Conservation (phyloP, 2,329 filamentous ascomycete genomes). For the Pseudomassariella vexata region DNA sequence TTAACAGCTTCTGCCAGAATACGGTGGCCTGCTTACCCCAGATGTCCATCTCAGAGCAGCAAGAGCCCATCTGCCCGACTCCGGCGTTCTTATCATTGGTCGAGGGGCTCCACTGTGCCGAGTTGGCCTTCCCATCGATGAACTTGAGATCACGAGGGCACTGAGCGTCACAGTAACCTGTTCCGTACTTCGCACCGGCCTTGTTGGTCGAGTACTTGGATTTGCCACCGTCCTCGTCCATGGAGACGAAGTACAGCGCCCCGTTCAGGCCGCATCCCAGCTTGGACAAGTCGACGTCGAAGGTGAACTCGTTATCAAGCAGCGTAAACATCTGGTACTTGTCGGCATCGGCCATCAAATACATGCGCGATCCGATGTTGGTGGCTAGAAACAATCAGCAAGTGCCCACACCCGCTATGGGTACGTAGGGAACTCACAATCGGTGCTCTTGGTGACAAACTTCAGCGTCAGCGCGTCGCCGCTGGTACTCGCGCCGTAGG, state of each 20-base stretch:
- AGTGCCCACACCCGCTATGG: not conserved
- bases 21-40: constrained; percentile 32
- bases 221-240: constrained; percentile 48
- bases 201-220: constrained; percentile 38
- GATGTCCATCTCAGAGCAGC: constrained; percentile 53
- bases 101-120: constrained; percentile 38
- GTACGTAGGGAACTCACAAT: constrained; percentile 15
- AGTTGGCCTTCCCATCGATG: constrained; percentile 42
- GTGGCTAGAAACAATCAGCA: constrained; percentile 12
- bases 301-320: constrained; percentile 54
- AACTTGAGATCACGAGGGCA: constrained; percentile 43
- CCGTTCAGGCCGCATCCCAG: constrained; percentile 59
- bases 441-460: constrained; percentile 41
- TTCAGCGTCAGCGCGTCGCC: constrained; percentile 39
- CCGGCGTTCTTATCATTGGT: constrained; percentile 43
- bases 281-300: constrained; percentile 57
- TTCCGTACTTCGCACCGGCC: constrained; percentile 48
- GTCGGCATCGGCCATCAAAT: constrained; percentile 47
- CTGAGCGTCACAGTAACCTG: constrained; percentile 47
- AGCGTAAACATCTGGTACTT: constrained; percentile 54
- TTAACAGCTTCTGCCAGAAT: too few species aligned
- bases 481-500: constrained; percentile 40
- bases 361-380: constrained; percentile 43
- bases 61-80: constrained; percentile 41
- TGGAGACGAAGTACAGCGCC: constrained; percentile 51